Evolutionary conservation across 1,139 yeast species (phyloP), one percentile per base, ranked within the genome.

Genomic region (Hyphopichia burtonii): DNA sequence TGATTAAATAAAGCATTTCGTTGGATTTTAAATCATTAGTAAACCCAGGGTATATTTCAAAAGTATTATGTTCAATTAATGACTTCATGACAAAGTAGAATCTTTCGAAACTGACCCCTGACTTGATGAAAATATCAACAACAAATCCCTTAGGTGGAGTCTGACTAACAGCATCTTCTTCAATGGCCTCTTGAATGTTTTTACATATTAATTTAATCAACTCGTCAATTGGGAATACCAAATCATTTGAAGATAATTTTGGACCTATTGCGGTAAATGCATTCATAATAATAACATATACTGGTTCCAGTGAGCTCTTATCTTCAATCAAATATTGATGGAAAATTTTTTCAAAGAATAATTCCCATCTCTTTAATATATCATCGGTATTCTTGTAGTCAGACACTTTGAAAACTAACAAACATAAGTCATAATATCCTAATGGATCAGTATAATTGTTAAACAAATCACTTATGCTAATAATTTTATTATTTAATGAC

Each of bases 361-460:
- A 76, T 48, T 78, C 80, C 90, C 93, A 86, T 61, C 87, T 79
- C 47, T 80, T 77, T 49, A 82, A 63, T 34, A 86, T 82, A 54
- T 84, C 91, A 53, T 84, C 91, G 11, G 80, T 71, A 54, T 84
- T 83, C 59, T 86, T 78, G 56, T 83, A 82, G 57, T 93, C 97
- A 1, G 97, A 83, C 8, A 86, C 78, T 56, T 86, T 86, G 70
- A 87, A 89, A 19, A 90, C 83, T 36, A 80, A 67, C 45, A 91
- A 71, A 47, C 96, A 86, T 40, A 91, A 71, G 52, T 88, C 96
- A 59, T 83, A 83, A 59, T 91, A 93, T 4, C 93, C 93, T 49
- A 91, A 68, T 11, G 96, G 96, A 54, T 86, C 93, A 12, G 96
- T 89, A 63, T 77, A 93, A 45, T 81, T 83, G 63, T 93, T 93